phyloP scores from a whole-genome alignment of 768 basidiomycete species.

The Panaeolus cyanescens region DNA sequence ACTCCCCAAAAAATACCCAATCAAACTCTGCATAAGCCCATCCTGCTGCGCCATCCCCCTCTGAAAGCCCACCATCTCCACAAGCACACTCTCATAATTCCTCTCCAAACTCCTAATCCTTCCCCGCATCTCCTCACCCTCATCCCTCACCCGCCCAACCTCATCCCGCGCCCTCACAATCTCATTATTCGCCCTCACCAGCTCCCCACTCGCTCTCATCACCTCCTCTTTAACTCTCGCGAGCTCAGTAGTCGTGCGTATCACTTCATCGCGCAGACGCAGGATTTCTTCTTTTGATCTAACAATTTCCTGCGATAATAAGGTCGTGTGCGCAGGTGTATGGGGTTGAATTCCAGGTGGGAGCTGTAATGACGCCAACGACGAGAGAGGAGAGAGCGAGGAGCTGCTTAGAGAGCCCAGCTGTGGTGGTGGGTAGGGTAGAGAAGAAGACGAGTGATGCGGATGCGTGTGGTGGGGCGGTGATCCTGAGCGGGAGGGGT shows the following conservation, averaged over 20 bases:
- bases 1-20: constrained; percentile 77
- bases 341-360: constrained; percentile 9
- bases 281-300: neutral
- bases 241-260: neutral
- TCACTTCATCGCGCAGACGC: neutral
- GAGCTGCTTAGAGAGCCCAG: constrained; percentile 17
- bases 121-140: constrained; percentile 34
- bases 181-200: neutral
- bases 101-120: constrained; percentile 37
- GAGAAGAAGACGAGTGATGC: constrained; percentile 17
- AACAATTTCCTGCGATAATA: neutral
- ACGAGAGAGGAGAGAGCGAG: constrained; percentile 16
- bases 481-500: constrained; percentile 26
- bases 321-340: constrained; percentile 5
- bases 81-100: constrained; percentile 37
- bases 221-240: neutral
- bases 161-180: constrained; percentile 16
- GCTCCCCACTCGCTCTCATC: neutral
- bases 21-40: constrained; percentile 75
- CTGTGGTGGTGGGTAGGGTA: constrained; percentile 8
- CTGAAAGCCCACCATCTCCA: constrained; percentile 39
- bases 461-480: constrained; percentile 23
- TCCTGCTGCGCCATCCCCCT: constrained; percentile 74
- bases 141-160: constrained; percentile 29
- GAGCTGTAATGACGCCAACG: constrained; percentile 19